These are phyloP conservation scores for Metschnikowia continentalis DNA, from an alignment of 805 yeast species.

Conservation along the genomic window DNA sequence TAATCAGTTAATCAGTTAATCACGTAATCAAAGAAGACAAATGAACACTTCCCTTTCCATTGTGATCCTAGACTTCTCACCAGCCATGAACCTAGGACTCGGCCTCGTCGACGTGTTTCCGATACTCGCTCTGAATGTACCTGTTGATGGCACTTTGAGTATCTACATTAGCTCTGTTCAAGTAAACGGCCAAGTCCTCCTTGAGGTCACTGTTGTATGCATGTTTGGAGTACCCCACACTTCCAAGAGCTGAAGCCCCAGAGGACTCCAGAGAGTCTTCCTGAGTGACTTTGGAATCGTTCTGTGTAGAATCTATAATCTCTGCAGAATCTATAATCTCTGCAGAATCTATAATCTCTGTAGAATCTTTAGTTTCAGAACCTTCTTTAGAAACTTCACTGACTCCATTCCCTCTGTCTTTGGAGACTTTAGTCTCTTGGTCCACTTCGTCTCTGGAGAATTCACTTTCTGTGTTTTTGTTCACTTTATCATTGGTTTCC, in stretches of 20 bases:
- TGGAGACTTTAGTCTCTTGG: too few relatives aligned
- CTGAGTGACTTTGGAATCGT: too few relatives aligned
- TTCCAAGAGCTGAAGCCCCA: not conserved
- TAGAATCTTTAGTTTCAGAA: too few relatives aligned
- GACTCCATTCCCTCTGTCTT: too few relatives aligned
- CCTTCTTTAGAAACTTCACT: too few relatives aligned
- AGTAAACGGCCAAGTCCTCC: slow-evolving; percentile 23
- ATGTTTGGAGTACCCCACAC: not conserved
- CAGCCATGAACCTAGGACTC: not conserved
- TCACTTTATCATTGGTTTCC: not conserved
- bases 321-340: too few relatives aligned
- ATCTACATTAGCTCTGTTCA: slow-evolving; percentile 22
- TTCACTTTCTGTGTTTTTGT: too few relatives aligned
- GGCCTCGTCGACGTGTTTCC: slow-evolving; percentile 5
- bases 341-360: too few relatives aligned
- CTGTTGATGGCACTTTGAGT: slow-evolving; percentile 26
- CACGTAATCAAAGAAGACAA: too few relatives aligned
- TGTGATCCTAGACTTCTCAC: not conserved
- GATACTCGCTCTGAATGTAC: slow-evolving; percentile 25
- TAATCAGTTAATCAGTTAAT: too few relatives aligned
- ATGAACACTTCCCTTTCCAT: not conserved
- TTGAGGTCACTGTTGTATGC: slow-evolving; percentile 30
- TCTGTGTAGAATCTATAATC: too few relatives aligned
- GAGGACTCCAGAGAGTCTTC: not conserved
- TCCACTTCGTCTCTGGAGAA: too few relatives aligned